A percentile compares a stretch with the other conserved stretches of the same genome.
These are phyloP conservation scores for Geotrichum citri-aurantii DNA, from an alignment of 1,139 yeast genomes.

Conservation along the genomic window DNA sequence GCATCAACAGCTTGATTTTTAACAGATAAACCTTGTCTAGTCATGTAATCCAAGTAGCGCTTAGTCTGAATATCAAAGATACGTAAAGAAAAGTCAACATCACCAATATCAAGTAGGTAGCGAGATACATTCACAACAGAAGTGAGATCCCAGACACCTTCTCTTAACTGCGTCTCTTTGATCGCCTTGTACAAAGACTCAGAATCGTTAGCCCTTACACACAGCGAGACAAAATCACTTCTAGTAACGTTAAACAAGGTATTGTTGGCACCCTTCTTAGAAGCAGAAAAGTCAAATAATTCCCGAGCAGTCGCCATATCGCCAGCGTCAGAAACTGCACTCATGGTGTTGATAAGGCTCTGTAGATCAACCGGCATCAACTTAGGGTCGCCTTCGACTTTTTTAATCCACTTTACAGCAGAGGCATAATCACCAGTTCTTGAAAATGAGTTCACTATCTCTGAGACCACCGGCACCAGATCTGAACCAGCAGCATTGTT, in stretches of 20 bases:
- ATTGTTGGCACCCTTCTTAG: constrained; percentile 20
- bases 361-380: constrained; percentile 21
- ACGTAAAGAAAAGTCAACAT: constrained; percentile 25
- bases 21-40: background rate
- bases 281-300: constrained; percentile 30
- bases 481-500: constrained; percentile 11
- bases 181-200: constrained; percentile 30
- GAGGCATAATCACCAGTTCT: constrained; percentile 27
- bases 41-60: constrained; percentile 9
- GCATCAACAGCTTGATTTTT: constrained; percentile 20
- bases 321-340: constrained; percentile 23
- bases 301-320: constrained; percentile 23
- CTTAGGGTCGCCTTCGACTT: constrained; percentile 25
- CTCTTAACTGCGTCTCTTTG: constrained; percentile 31
- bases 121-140: constrained; percentile 27
- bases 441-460: constrained; percentile 32
- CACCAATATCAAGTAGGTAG: constrained; percentile 22
- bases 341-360: constrained; percentile 24
- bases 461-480: constrained; percentile 19
- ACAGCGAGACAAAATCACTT: constrained; percentile 24
- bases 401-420: constrained; percentile 35
- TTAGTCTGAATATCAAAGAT: constrained; percentile 24
- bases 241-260: constrained; percentile 23
- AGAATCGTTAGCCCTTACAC: constrained; percentile 21
- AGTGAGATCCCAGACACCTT: constrained; percentile 34